These are phyloP conservation scores for Bipolaris oryzae DNA, from an alignment of 2,329 filamentous ascomycete genomes.

Conservation along the genomic window DNA sequence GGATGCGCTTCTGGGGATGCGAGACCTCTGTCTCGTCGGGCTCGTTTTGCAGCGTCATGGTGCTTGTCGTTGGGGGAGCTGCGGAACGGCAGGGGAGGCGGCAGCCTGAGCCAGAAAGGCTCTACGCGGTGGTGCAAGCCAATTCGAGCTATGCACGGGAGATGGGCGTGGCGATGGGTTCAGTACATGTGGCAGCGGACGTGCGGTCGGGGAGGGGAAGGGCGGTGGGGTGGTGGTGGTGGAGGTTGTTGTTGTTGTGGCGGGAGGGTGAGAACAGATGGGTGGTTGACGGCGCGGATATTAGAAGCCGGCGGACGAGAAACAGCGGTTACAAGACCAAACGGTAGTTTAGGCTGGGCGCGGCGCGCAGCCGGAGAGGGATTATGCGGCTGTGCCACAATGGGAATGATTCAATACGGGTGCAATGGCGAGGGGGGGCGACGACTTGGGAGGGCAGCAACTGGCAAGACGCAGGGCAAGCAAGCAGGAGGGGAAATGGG, in stretches of 20 bases:
- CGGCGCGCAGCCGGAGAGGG: conserved; percentile 15
- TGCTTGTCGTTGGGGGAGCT: conserved; percentile 29
- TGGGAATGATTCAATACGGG: conserved; percentile 12
- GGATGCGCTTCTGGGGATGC: conserved; percentile 74
- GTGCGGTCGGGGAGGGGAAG: background rate
- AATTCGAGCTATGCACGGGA: conserved; percentile 30
- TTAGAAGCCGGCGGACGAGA: conserved; percentile 18
- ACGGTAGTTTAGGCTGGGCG: conserved; percentile 14
- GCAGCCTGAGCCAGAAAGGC: conserved; percentile 49
- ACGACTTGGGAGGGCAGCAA: too few relatives aligned
- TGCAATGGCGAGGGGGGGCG: conserved; percentile 12
- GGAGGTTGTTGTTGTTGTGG: conserved; percentile 23
- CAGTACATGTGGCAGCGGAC: conserved; percentile 8
- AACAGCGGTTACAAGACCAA: conserved; percentile 15
- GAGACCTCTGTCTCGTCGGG: conserved; percentile 59
- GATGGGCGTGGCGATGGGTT: conserved; percentile 5
- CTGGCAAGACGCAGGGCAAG: background rate
- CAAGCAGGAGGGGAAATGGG: conserved; percentile 8
- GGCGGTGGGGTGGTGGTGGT: conserved; percentile 1
- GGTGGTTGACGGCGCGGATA: conserved; percentile 13
- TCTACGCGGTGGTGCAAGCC: conserved; percentile 39
- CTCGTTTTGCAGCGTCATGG: conserved; percentile 27
- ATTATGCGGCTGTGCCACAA: conserved; percentile 14
- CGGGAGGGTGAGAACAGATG: conserved; percentile 23
- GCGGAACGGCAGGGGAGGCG: conserved; percentile 31